A percentile compares a stretch with the other conserved stretches of the same genome.
Evolutionary conservation across 148 eudicot species (phyloP).

Genomic region (Gaultheria prostrata): DNA sequence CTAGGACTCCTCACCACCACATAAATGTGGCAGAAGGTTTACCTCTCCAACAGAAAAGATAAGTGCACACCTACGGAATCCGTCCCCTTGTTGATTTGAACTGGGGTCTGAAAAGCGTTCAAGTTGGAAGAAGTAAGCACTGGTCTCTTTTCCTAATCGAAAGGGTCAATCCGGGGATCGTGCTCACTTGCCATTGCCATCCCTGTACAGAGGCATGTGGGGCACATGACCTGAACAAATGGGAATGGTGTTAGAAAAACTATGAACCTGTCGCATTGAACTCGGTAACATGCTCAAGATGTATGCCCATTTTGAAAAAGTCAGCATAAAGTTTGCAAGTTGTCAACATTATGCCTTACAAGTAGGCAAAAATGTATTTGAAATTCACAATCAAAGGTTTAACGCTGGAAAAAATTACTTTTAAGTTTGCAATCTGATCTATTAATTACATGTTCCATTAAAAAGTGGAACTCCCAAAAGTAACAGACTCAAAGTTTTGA

Average conservation of each 20-base stretch:
- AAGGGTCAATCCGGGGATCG: slow-evolving; percentile 90
- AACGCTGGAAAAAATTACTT: not conserved
- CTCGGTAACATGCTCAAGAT: not conserved
- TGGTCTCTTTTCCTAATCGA: slow-evolving; percentile 46
- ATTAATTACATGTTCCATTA: not conserved
- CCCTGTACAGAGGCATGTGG: slow-evolving; percentile 97
- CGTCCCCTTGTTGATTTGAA: not conserved
- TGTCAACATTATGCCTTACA: not conserved
- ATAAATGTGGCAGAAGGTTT: not conserved
- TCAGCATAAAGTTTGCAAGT: not conserved
- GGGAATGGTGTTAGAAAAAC: slow-evolving; percentile 10
- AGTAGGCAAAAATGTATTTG: not conserved
- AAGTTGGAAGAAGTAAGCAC: not conserved
- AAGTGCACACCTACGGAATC: not conserved
- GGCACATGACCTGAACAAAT: slow-evolving; percentile 87
- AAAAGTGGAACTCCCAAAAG: not conserved
- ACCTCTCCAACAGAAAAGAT: not conserved
- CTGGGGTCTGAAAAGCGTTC: not conserved
- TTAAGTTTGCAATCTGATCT: not conserved
- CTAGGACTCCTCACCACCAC: not conserved
- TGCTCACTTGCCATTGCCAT: slow-evolving; percentile 99
- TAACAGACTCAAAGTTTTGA: not conserved
- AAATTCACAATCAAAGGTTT: not conserved
- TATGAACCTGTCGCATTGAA: not conserved
- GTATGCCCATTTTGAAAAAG: not conserved